Conservation (phyloP, 2,329 filamentous ascomycete species). For the Trichoderma arundinaceum region DNA sequence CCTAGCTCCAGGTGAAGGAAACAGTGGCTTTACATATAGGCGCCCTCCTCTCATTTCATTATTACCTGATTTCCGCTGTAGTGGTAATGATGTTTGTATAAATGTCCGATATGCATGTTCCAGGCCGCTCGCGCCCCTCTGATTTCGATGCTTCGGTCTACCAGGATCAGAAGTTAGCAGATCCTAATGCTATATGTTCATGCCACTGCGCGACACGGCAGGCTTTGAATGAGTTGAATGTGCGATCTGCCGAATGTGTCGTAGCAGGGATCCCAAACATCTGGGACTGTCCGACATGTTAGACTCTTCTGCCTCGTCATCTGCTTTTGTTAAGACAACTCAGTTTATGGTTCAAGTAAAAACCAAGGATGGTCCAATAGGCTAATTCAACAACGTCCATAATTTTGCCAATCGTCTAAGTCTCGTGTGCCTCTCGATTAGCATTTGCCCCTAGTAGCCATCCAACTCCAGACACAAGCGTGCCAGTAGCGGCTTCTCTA, state of each 20-base stretch:
- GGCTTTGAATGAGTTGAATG: background rate
- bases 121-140: background rate
- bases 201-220: background rate
- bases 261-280: background rate
- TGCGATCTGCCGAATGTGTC: background rate
- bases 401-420: background rate
- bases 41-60: background rate
- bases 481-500: slow-evolving; percentile 69
- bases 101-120: background rate
- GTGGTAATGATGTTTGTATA: background rate
- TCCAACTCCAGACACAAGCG: slow-evolving; percentile 68
- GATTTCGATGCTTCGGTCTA: background rate
- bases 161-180: background rate
- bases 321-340: background rate
- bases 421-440: slow-evolving; percentile 34
- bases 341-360: background rate
- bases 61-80: background rate
- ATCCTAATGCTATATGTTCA: background rate
- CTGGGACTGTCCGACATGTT: background rate
- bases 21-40: background rate
- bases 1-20: background rate
- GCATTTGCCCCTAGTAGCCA: slow-evolving; percentile 68
- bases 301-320: background rate
- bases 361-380: background rate
- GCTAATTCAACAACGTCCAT: background rate